Evolutionary conservation across 225 moss, liverwort and hornwort genomes (phyloP).

Genomic region (Marchantia paleacea): DNA sequence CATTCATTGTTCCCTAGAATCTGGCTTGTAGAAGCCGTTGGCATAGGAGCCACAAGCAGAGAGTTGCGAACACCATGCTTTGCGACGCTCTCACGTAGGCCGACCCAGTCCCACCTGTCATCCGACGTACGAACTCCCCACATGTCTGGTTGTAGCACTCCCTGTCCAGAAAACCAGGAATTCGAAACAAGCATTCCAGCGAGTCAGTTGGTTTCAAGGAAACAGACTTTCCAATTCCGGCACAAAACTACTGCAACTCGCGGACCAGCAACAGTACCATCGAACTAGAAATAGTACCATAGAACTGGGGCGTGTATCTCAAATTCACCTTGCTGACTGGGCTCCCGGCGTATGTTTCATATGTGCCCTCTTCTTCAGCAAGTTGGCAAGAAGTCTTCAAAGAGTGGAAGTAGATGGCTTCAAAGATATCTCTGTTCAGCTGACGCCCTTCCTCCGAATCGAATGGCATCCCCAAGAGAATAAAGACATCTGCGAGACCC

Average conservation of each 20-base stretch:
- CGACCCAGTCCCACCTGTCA: slow-evolving; percentile 68
- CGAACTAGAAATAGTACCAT: background rate
- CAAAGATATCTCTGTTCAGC: slow-evolving; percentile 76
- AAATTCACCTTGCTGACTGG: slow-evolving; percentile 65
- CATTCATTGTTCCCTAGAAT: slow-evolving; percentile 96
- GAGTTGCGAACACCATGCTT: slow-evolving; percentile 70
- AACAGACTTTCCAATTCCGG: background rate
- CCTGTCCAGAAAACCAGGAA: slow-evolving; percentile 21
- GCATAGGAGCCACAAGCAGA: slow-evolving; percentile 85
- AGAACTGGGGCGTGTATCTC: background rate
- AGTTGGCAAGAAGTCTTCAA: slow-evolving; percentile 64
- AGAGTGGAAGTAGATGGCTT: slow-evolving; percentile 78
- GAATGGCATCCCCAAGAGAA: slow-evolving; percentile 86
- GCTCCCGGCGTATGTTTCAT: slow-evolving; percentile 66
- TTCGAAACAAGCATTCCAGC: background rate
- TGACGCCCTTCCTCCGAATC: slow-evolving; percentile 77
- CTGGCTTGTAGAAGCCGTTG: slow-evolving; percentile 91
- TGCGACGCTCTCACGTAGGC: slow-evolving; percentile 41
- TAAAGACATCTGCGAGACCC: slow-evolving; percentile 87
- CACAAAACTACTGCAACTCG: background rate
- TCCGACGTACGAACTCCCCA: slow-evolving; percentile 62
- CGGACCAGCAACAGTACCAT: background rate
- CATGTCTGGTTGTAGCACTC: slow-evolving; percentile 83
- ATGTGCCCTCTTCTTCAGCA: slow-evolving; percentile 61
- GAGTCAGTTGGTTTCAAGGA: background rate